Percentiles rank a stretch among this genome's conserved stretches.
Conservation (phyloP, 2,329 filamentous ascomycete species). For the Daldinia sp. region DNA sequence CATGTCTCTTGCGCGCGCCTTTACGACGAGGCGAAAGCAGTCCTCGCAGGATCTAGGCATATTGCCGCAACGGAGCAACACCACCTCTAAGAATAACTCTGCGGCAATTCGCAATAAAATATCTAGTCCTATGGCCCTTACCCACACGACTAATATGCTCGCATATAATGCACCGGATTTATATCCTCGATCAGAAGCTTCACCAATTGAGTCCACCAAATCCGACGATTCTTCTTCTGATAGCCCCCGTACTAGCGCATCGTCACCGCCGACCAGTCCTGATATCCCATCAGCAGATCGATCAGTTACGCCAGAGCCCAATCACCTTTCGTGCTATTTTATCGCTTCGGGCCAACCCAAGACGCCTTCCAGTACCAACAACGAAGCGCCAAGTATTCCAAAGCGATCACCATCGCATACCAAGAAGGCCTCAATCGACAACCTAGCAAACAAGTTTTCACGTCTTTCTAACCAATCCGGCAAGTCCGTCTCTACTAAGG, state of each 20-base stretch:
- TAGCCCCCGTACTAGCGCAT: conserved; percentile 61
- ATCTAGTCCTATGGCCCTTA: conserved; percentile 83
- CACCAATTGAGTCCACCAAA: conserved; percentile 60
- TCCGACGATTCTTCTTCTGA: conserved; percentile 77
- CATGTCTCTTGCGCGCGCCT: conserved; percentile 73
- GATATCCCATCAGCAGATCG: conserved; percentile 67
- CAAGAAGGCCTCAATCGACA: conserved; percentile 81
- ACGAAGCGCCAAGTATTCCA: conserved; percentile 73
- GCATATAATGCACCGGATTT: conserved; percentile 94
- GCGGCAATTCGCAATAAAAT: conserved; percentile 74
- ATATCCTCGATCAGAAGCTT: conserved; percentile 56
- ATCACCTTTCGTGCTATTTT: conserved; percentile 75
- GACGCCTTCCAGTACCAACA: conserved; percentile 53
- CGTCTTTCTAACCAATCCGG: conserved; percentile 64
- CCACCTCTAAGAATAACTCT: conserved; percentile 54
- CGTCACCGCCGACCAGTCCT: conserved; percentile 73
- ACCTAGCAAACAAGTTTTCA: conserved; percentile 68
- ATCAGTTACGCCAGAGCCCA: conserved; percentile 65
- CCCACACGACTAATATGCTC: conserved; percentile 96
- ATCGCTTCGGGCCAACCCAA: conserved; percentile 58
- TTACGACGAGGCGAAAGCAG: conserved; percentile 74
- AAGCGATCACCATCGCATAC: conserved; percentile 85
- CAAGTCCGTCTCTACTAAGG: conserved; percentile 63
- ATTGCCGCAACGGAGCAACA: conserved; percentile 59
- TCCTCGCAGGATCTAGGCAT: conserved; percentile 53